Evolutionary conservation across 345 rosid genomes (phyloP).

Genomic region (Theobroma cacao): DNA sequence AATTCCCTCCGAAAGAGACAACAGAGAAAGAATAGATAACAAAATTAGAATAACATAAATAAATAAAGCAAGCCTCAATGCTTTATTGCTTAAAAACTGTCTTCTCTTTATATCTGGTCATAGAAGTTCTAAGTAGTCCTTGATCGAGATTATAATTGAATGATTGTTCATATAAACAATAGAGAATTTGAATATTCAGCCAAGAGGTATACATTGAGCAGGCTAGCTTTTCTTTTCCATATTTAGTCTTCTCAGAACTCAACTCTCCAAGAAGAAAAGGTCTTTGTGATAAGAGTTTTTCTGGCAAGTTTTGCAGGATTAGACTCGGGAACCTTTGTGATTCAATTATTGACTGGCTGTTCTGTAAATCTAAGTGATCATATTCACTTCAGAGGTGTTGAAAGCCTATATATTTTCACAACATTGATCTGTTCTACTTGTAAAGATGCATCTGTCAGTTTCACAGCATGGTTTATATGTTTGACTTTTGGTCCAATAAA

Average conservation of each 20-base stretch:
- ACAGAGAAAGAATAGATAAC: not conserved
- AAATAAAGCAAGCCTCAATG: not conserved
- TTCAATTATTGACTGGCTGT: not conserved
- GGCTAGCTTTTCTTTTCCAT: not conserved
- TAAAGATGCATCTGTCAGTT: constrained; percentile 1
- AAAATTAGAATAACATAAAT: not conserved
- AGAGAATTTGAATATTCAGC: not conserved
- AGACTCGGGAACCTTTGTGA: not conserved
- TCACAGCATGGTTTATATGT: not conserved
- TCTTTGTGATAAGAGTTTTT: not conserved
- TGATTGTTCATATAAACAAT: not conserved
- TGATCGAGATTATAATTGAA: not conserved
- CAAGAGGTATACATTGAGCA: not conserved
- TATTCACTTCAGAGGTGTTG: not conserved
- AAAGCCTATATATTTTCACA: not conserved
- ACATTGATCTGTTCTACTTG: not conserved
- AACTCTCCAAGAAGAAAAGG: not conserved
- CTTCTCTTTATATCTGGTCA: not conserved
- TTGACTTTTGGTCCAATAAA: not conserved
- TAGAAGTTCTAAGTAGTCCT: not conserved
- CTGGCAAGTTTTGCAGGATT: not conserved
- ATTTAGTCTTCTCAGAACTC: not conserved
- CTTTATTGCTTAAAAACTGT: not conserved
- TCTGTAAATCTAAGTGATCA: not conserved
- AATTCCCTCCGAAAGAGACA: not conserved